A percentile compares a stretch with the other conserved stretches of the same genome.
Conservation (phyloP, 176 grass and related monocot genomes). For the Zizania latifolia region DNA sequence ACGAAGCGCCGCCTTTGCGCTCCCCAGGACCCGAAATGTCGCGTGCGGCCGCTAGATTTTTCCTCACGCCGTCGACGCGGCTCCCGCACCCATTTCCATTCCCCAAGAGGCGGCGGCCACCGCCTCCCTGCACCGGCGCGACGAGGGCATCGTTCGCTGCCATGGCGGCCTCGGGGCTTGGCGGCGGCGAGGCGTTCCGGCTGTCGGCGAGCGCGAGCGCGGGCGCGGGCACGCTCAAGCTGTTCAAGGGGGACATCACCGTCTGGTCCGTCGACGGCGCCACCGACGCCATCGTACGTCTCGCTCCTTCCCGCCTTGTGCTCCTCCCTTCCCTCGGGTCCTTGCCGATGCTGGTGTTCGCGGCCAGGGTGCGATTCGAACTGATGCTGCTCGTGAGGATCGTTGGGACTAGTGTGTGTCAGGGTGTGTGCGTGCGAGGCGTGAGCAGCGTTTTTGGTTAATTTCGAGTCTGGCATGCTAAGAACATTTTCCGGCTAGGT, state of each 20-base stretch:
- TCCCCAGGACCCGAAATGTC: slow-evolving; percentile 20
- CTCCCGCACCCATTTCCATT: slow-evolving; percentile 9
- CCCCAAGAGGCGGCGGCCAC: neutral
- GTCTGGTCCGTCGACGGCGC: slow-evolving; percentile 70
- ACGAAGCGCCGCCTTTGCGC: too few relatives aligned
- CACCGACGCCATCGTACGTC: slow-evolving; percentile 79
- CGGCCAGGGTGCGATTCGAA: neutral
- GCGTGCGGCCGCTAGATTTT: slow-evolving; percentile 22
- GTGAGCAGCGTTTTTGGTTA: neutral
- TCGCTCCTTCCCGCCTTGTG: neutral
- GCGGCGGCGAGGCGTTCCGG: slow-evolving; percentile 33
- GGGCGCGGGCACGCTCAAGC: slow-evolving; percentile 48
- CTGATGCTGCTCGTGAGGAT: neutral
- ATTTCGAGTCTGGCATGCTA: neutral
- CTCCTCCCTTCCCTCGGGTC: neutral
- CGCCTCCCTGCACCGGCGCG: slow-evolving; percentile 1
- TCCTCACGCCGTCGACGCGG: slow-evolving; percentile 32
- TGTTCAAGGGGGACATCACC: slow-evolving; percentile 83
- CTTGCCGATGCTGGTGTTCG: neutral
- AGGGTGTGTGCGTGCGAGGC: neutral
- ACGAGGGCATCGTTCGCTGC: slow-evolving; percentile 22
- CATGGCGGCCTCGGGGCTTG: slow-evolving; percentile 43
- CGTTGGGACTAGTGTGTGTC: neutral
- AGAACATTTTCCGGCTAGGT: neutral
- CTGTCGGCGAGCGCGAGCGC: slow-evolving; percentile 53